These are phyloP conservation scores for Cyclocybe aegerita DNA, from an alignment of 768 basidiomycete genomes.

Conservation along the genomic window DNA sequence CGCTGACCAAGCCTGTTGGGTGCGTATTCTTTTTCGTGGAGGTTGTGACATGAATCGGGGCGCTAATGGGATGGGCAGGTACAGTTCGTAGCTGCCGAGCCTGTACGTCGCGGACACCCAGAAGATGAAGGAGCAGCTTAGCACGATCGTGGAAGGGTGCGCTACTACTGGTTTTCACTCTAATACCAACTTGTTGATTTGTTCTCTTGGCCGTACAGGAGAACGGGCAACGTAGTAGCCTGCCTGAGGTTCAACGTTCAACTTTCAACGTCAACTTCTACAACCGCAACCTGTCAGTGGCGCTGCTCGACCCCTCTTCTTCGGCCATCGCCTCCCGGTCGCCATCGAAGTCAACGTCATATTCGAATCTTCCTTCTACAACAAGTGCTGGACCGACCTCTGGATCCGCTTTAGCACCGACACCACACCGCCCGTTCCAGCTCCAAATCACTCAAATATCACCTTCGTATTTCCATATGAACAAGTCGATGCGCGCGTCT, in stretches of 20 bases:
- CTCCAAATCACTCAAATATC: constrained; percentile 9
- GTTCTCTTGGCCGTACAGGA: constrained; percentile 32
- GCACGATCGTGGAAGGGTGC: constrained; percentile 58
- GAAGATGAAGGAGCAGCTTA: constrained; percentile 48
- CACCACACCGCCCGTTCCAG: too few species aligned
- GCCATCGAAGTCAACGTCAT: constrained; percentile 22
- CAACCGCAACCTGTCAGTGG: constrained; percentile 31
- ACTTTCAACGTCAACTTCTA: too few species aligned
- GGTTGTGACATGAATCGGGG: background rate
- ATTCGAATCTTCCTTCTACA: constrained; percentile 5
- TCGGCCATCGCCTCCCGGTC: constrained; percentile 22
- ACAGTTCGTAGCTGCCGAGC: constrained; percentile 5
- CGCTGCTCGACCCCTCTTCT: constrained; percentile 23
- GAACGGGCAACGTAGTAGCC: constrained; percentile 64
- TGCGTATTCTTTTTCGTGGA: constrained; percentile 9
- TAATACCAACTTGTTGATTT: background rate
- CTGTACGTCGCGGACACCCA: constrained; percentile 40
- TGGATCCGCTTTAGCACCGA: background rate
- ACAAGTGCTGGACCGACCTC: constrained; percentile 1
- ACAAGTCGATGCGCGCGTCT: constrained; percentile 15
- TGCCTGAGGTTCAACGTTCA: constrained; percentile 57
- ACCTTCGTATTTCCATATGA: constrained; percentile 18
- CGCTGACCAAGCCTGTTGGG: constrained; percentile 15
- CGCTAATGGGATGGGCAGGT: background rate
- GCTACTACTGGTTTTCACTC: constrained; percentile 13